Conservation (phyloP, 805 yeast genomes). For the Ogataea methylovora region DNA sequence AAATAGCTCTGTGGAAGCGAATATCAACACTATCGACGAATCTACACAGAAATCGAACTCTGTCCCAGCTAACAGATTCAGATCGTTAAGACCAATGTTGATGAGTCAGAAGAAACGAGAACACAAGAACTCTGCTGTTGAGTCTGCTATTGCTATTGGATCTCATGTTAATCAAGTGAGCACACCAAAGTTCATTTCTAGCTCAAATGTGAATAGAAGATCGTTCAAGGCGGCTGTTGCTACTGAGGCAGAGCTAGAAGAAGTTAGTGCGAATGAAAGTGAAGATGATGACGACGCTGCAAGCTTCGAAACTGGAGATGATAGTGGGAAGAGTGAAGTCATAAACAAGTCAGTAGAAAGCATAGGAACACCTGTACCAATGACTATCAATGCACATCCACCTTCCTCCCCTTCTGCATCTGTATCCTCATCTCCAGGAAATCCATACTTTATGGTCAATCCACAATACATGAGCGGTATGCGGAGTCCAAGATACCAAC, state of each 20-base stretch:
- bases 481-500: background rate
- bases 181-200: slow-evolving; percentile 38
- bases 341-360: too few species aligned
- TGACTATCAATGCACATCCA: background rate
- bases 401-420: background rate
- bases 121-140: slow-evolving; percentile 10
- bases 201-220: background rate
- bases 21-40: background rate
- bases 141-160: slow-evolving; percentile 17
- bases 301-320: slow-evolving; percentile 1
- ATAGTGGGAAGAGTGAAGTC: background rate
- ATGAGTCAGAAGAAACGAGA: slow-evolving; percentile 8
- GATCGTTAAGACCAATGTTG: slow-evolving; percentile 21
- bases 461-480: background rate
- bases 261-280: background rate
- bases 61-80: slow-evolving; percentile 22
- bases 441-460: background rate
- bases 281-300: background rate
- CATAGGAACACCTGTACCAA: too few species aligned
- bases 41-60: slow-evolving; percentile 6
- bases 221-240: background rate
- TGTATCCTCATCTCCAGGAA: background rate
- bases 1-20: background rate
- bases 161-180: slow-evolving; percentile 14
- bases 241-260: background rate